Evolutionary conservation across 176 grass and related monocot species (phyloP), one percentile per base, ranked within the genome.

Genomic region (Carex cristatella): DNA sequence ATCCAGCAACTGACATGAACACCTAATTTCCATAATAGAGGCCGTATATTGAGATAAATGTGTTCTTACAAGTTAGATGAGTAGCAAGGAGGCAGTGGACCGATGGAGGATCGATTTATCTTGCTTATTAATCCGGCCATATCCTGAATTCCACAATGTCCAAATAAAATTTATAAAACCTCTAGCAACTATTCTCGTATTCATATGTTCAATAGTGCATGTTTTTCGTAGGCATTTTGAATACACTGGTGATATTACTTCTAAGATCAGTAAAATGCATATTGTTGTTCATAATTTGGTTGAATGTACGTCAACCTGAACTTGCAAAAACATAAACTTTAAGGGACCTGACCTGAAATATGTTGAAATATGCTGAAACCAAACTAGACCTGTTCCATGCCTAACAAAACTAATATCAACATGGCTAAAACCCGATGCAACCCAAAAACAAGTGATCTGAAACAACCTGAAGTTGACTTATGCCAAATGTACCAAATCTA

Each of bases 101-200:
- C 97, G 76, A 96, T 99, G 35, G 90, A 99, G 37, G 97, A 99
- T 49, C 93, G 88, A 87, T 99, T 99, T 87, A 99, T 99, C 67
- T 99, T 99, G 86, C 93, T 99, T 91, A 99, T 99, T 32, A 99
- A 90, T 86, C 97, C 97, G 86, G 90, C 93, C 97, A 99, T 99
- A 91, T 99, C 97, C 97, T 99, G 85, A 89, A 95, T 89, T 84
- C 84, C 85, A 31, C 81, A 83, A 33, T 56, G 83, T 13, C 6
- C 82, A 62, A 48, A 58, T 55, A 30, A 86, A 86, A 28, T 51
- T 53, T 73, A 84, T 58, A 73, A 65, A 46, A 70, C 28, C 70
- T 75, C 57, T 30, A 60, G 53, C 51, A 58, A 65, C 61, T 58
- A 53, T 78, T 14, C 16, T 78, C 23, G 33, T 16, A 33, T 56